Percentiles rank a stretch among this genome's conserved stretches.
Conservation (phyloP, 78 protist species). For the Capsaspora owczarzaki region DNA sequence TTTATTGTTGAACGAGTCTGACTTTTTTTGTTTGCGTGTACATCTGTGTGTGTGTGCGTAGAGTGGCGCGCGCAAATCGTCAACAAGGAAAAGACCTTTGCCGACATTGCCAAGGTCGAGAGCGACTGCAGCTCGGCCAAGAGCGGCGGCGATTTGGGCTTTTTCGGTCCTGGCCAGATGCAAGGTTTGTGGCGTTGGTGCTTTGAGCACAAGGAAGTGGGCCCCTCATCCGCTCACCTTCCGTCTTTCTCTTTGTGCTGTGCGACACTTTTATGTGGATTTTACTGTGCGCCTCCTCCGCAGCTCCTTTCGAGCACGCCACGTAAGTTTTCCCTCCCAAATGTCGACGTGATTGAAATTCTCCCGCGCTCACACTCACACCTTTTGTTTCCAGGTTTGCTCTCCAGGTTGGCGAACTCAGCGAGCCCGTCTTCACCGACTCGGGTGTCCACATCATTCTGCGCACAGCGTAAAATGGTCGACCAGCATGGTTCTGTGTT, state of each 20-base stretch:
- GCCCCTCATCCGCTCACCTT: neutral
- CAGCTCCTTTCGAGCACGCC: neutral
- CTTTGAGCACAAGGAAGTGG: neutral
- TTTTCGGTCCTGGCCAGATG: conserved; percentile 74
- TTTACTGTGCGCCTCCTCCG: conserved; percentile 28
- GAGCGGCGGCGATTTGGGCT: conserved; percentile 63
- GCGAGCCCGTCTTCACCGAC: conserved; percentile 58
- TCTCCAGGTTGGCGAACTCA: conserved; percentile 64
- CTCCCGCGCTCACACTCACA: neutral
- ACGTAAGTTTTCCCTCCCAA: neutral
- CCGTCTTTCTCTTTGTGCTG: neutral
- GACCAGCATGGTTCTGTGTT: neutral
- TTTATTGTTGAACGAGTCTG: no score
- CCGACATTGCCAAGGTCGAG: conserved; percentile 27
- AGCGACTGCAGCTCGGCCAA: conserved; percentile 69
- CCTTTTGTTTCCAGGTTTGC: conserved; percentile 11
- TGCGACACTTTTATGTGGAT: conserved; percentile 4
- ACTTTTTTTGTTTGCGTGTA: neutral
- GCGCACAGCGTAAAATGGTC: conserved; percentile 43
- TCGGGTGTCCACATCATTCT: conserved; percentile 76
- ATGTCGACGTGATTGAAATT: neutral
- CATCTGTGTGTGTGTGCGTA: neutral
- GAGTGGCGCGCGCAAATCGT: conserved; percentile 10
- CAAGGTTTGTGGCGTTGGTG: conserved; percentile 18
- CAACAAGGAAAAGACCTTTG: conserved; percentile 10